Base-by-base conservation (phyloP, 169 alveolate species). In the Eimeria necatrix region DNA sequence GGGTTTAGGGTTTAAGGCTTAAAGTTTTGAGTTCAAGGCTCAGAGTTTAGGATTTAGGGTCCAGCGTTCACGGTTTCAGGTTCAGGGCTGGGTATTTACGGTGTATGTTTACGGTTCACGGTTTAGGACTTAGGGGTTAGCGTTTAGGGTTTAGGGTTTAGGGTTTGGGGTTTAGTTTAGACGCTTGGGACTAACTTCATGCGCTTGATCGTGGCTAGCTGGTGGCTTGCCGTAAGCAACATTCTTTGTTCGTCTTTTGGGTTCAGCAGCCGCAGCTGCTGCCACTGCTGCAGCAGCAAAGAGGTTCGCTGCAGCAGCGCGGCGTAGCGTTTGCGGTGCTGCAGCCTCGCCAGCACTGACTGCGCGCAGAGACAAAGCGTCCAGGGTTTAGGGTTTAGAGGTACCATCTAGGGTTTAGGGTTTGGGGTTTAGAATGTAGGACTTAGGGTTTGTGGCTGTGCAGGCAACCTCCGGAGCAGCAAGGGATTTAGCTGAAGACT, bases 1-100 rank as follows among this genome's bases (percentile, higher is more conserved):
- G 81, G 81, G 81, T 71, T 71, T 71, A 71, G 81, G 81, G 81
- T 71, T 71, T 71, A 26, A 52, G 81, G 64, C 3, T 16, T 56
- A 12, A 0, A 56, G 64, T 12, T 56, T 16, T 56, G n/a, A 56
- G 64, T 16, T 56, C 64, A 9, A 56, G 64, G n/a, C 2, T 16
- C 18, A 9, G 64, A 32, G 41, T 2, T 56, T 56, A 56, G 64
- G 64, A 52, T 71, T 71, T 71, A 71, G 81, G 81, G 78, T 32
- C 41, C 41, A 56, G 68, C 68, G 22, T 56, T 56, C 0, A 56
- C 4, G 22, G 68, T 18, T 18, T 0, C 0, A 14, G 68, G 4
- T 10, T 18, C 12, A 18, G 20, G 68, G 68, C 1, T 56, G 68
- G 2, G 20, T 1, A 3, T 14, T 56, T 14, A 18, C 4, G 20